Evolutionary conservation across 352 stramenopile genomes (phyloP).

Genomic region (Globisporangium okanoganense): DNA sequence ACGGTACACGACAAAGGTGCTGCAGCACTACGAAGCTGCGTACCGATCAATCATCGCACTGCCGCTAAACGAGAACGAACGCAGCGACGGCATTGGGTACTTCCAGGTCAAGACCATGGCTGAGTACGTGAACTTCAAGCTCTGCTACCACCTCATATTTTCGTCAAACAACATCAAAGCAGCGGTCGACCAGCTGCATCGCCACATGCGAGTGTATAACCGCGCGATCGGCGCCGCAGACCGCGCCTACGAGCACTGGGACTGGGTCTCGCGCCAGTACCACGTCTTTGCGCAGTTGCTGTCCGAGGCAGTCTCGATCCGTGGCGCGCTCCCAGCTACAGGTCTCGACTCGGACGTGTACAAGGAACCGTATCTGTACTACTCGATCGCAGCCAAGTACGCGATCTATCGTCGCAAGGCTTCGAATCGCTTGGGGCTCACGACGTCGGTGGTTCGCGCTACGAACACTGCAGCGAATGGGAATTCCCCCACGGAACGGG

Average conservation of each 20-base stretch:
- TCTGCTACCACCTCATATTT: constrained; percentile 87
- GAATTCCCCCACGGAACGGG: constrained; percentile 29
- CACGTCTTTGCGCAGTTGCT: constrained; percentile 86
- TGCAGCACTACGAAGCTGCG: constrained; percentile 82
- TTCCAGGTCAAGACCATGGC: constrained; percentile 79
- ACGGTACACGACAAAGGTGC: constrained; percentile 79
- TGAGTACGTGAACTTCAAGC: constrained; percentile 87
- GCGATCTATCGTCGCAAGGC: constrained; percentile 70
- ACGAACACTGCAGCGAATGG: constrained; percentile 5
- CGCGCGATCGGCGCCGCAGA: constrained; percentile 47
- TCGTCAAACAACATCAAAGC: constrained; percentile 80
- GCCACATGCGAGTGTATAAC: constrained; percentile 70
- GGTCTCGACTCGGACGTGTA: constrained; percentile 78
- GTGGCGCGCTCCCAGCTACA: constrained; percentile 40
- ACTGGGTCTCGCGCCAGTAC: constrained; percentile 83
- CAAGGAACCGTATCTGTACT: constrained; percentile 88
- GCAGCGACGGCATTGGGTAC: constrained; percentile 31
- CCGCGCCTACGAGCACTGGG: constrained; percentile 78
- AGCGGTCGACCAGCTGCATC: constrained; percentile 81
- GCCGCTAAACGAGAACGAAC: constrained; percentile 46
- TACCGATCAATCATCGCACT: constrained; percentile 64
- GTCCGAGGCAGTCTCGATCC: constrained; percentile 64
- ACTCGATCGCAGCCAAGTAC: constrained; percentile 81
- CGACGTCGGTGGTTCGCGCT: constrained; percentile 1
- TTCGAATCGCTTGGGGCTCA: constrained; percentile 51